Conservation (phyloP, 2,329 filamentous ascomycete species). For the Ascochyta lentis region DNA sequence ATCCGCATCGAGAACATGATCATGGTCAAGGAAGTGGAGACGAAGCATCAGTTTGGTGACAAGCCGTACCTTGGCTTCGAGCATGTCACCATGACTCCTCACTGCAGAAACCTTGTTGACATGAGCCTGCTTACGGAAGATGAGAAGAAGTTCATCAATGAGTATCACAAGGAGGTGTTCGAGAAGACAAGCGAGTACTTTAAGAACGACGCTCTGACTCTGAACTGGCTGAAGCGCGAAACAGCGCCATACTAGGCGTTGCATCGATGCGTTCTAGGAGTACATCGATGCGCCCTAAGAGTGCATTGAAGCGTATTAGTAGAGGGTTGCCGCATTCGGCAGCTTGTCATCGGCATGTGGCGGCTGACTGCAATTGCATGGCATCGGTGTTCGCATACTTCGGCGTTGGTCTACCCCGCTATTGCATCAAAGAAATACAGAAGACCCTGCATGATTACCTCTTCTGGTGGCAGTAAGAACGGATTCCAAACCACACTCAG, state of each 20-base stretch:
- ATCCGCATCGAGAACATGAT: slow-evolving; percentile 97
- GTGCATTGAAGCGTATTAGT: too few species aligned
- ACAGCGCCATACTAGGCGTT: slow-evolving; percentile 63
- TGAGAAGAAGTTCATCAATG: slow-evolving; percentile 87
- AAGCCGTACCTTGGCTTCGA: slow-evolving; percentile 96
- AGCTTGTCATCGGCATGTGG: slow-evolving; percentile 14
- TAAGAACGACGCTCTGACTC: slow-evolving; percentile 71
- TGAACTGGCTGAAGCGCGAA: slow-evolving; percentile 85
- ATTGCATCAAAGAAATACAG: slow-evolving; percentile 11
- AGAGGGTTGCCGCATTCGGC: not conserved
- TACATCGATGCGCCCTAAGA: not conserved
- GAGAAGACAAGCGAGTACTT: slow-evolving; percentile 83
- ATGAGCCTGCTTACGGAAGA: slow-evolving; percentile 69
- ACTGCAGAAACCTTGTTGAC: slow-evolving; percentile 89
- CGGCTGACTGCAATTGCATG: slow-evolving; percentile 18
- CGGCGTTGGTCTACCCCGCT: slow-evolving; percentile 11
- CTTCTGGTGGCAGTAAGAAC: slow-evolving; percentile 7
- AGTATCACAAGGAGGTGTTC: slow-evolving; percentile 80
- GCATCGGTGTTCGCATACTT: slow-evolving; percentile 20
- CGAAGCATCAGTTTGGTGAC: slow-evolving; percentile 86
- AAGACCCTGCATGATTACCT: slow-evolving; percentile 22
- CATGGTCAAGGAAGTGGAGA: slow-evolving; percentile 87
- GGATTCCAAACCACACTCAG: slow-evolving; percentile 4
- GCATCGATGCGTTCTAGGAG: not conserved
- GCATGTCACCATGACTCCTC: slow-evolving; percentile 95